These are phyloP conservation scores for Hibiscus trionum DNA, from an alignment of 345 rosid species.

Conservation along the genomic window DNA sequence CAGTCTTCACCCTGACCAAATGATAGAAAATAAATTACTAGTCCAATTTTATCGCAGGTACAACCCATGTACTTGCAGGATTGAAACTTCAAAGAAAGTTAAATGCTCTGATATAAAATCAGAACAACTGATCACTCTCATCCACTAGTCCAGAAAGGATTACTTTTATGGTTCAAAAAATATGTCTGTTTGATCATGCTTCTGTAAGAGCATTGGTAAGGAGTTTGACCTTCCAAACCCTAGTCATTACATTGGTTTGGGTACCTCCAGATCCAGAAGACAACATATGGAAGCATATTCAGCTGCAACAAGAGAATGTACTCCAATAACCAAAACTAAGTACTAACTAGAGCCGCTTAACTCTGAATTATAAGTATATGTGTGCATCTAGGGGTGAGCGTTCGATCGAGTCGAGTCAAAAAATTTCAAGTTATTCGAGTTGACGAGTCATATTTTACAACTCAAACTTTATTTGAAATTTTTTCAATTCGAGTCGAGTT, in stretches of 20 bases:
- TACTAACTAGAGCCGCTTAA: background rate
- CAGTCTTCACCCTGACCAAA: background rate
- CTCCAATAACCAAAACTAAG: constrained; percentile 1
- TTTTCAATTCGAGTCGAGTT: too few relatives aligned
- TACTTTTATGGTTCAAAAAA: constrained; percentile 2
- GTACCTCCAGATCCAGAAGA: background rate
- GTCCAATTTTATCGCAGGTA: background rate
- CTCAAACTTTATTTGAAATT: too few relatives aligned
- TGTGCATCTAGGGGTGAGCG: too few relatives aligned
- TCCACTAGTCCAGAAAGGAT: background rate
- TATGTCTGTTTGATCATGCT: background rate
- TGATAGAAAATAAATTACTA: background rate
- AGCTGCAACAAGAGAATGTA: constrained; percentile 8
- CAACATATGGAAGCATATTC: constrained; percentile 3
- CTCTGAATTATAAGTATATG: background rate
- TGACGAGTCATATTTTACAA: too few relatives aligned
- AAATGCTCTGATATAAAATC: background rate
- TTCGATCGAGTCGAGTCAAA: too few relatives aligned
- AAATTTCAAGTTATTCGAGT: too few relatives aligned
- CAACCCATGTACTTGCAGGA: background rate
- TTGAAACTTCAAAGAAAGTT: too few relatives aligned
- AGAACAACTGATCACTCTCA: background rate
- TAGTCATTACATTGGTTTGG: constrained; percentile 1
- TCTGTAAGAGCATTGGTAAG: background rate
- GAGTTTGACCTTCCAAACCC: constrained; percentile 3